Evolutionary conservation across 805 yeast genomes (phyloP).

Genomic region (Candida peoriensis): DNA sequence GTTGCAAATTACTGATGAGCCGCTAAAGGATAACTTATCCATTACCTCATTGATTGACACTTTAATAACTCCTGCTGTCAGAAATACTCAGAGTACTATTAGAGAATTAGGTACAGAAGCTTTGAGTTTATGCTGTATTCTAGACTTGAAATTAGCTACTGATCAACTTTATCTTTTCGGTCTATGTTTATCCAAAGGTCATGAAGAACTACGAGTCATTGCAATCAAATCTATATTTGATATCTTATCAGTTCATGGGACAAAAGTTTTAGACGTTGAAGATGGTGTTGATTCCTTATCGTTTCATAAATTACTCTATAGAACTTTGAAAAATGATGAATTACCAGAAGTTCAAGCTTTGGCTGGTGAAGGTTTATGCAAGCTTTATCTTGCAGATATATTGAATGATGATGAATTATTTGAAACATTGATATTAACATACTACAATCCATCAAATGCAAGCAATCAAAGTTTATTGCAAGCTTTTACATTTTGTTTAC

Average conservation of each 20-base stretch:
- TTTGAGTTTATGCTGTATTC: slow-evolving; percentile 72
- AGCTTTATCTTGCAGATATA: slow-evolving; percentile 72
- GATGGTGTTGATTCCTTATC: slow-evolving; percentile 62
- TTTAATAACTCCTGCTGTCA: slow-evolving; percentile 75
- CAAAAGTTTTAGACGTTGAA: slow-evolving; percentile 54
- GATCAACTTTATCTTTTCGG: slow-evolving; percentile 63
- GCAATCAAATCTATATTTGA: slow-evolving; percentile 74
- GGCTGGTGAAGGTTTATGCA: slow-evolving; percentile 84
- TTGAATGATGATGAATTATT: slow-evolving; percentile 66
- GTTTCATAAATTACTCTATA: slow-evolving; percentile 64
- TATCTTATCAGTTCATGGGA: slow-evolving; percentile 72
- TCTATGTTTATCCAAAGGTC: slow-evolving; percentile 62
- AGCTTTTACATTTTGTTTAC: slow-evolving; percentile 79
- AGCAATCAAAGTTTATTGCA: slow-evolving; percentile 67
- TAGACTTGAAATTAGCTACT: slow-evolving; percentile 62
- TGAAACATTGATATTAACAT: slow-evolving; percentile 65
- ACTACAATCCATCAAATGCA: slow-evolving; percentile 65
- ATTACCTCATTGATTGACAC: slow-evolving; percentile 67
- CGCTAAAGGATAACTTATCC: slow-evolving; percentile 59
- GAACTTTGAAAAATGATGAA: slow-evolving; percentile 51
- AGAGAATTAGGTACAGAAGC: slow-evolving; percentile 67
- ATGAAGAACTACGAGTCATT: slow-evolving; percentile 53
- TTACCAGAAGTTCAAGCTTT: slow-evolving; percentile 67
- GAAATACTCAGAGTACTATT: slow-evolving; percentile 47
- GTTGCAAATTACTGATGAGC: slow-evolving; percentile 61